phyloP scores from a whole-genome alignment of 495 filamentous ascomycete species.

The Daldinia concentrica region DNA sequence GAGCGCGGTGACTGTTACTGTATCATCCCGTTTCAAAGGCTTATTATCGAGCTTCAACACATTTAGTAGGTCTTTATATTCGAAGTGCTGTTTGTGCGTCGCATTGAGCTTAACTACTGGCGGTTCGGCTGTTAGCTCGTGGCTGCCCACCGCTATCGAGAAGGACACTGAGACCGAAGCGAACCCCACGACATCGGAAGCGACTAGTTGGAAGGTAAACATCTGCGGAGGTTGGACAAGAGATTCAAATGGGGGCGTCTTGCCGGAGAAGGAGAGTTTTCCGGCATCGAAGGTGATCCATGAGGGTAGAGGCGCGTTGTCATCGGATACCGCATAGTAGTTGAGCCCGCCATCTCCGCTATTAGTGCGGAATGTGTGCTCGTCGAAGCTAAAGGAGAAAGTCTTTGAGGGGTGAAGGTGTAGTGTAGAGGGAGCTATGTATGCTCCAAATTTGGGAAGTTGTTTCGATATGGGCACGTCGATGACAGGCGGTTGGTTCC shows the following conservation, averaged over 20 bases:
- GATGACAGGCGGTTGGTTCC: constrained; percentile 52
- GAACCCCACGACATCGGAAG: constrained; percentile 83
- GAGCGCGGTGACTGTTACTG: constrained; percentile 58
- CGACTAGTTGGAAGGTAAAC: constrained; percentile 78
- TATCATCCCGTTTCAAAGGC: constrained; percentile 54
- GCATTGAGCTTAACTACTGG: constrained; percentile 67
- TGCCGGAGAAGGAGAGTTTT: constrained; percentile 76
- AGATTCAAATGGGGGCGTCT: constrained; percentile 69
- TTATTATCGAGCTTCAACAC: constrained; percentile 71
- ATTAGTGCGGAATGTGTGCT: constrained; percentile 51
- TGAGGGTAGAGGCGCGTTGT: constrained; percentile 85
- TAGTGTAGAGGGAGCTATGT: constrained; percentile 52
- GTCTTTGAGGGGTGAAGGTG: constrained; percentile 48
- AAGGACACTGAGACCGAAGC: constrained; percentile 72
- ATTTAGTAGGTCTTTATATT: constrained; percentile 62
- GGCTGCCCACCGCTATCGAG: constrained; percentile 72
- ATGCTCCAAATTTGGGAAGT: constrained; percentile 51
- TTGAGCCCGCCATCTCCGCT: constrained; percentile 43
- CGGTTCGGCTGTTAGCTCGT: constrained; percentile 70
- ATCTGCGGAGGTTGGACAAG: constrained; percentile 72
- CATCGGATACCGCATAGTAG: constrained; percentile 80
- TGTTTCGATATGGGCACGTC: constrained; percentile 51
- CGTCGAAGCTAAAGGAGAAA: constrained; percentile 52
- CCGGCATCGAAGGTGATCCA: constrained; percentile 81
- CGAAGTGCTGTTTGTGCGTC: constrained; percentile 62